Conservation (phyloP, 2,329 filamentous ascomycete species). For the Talaromyces sp. region DNA sequence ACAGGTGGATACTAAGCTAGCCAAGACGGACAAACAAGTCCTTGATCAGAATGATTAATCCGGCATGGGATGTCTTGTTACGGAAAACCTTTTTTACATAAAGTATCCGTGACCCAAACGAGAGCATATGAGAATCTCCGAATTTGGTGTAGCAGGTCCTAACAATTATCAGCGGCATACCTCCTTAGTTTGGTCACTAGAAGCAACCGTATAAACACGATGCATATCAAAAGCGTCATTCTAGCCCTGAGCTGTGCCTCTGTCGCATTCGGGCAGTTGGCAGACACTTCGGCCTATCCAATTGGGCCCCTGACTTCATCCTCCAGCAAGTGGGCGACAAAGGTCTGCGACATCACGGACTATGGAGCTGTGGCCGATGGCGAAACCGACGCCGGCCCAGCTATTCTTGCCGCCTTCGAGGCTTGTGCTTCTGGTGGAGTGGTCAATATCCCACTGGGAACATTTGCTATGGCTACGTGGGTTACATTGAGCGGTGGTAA, state of each 20-base stretch:
- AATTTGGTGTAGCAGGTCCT: background rate
- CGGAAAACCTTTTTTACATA: background rate
- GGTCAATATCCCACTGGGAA: conserved; percentile 50
- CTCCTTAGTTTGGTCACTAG: background rate
- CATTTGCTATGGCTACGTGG: conserved; percentile 51
- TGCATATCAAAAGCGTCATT: conserved; percentile 12
- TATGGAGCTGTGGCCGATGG: conserved; percentile 53
- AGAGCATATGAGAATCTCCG: background rate
- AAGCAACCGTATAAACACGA: background rate
- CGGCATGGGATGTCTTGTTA: background rate
- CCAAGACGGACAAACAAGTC: background rate
- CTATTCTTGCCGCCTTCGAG: conserved; percentile 18
- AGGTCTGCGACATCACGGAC: conserved; percentile 50
- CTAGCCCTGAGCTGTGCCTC: conserved; percentile 8
- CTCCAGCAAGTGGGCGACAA: conserved; percentile 22
- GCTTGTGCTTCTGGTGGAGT: conserved; percentile 51
- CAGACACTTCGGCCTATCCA: conserved; percentile 13
- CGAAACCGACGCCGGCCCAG: conserved; percentile 39
- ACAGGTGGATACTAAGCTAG: background rate
- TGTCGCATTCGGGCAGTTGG: conserved; percentile 5
- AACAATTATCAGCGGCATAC: background rate
- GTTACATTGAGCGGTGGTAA: conserved; percentile 47
- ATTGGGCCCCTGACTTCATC: conserved; percentile 15
- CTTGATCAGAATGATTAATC: background rate
- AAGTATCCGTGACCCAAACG: background rate